Evolutionary conservation across 2,329 filamentous ascomycete species (phyloP), one percentile per base, ranked within the genome.

Genomic region (Calonectria honghensis): DNA sequence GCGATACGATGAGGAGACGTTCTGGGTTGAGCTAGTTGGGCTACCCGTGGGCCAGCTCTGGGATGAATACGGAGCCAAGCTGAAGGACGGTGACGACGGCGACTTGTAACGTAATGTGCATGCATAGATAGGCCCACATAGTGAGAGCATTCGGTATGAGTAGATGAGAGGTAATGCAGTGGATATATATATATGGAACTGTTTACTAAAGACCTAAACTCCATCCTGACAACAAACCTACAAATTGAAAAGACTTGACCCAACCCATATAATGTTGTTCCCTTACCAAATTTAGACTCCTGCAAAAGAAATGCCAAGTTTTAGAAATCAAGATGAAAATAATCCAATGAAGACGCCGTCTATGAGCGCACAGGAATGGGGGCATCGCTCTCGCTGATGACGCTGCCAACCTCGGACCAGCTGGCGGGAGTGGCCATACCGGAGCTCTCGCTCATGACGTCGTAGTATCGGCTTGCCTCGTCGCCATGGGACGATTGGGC

Each of bases 21-120:
- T 97, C 83, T 94, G 94, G 96, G 86, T 90, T 6, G 88, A 90
- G 77, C 86, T 96, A 32, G 91, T 95, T 79, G 94, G 94, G 0
- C 83, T 88, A 52, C 88, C 89, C 0, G 92, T 98, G 0, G 87
- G 90, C 57, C 87, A 93, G 76, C 85, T 98, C 37, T 98, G 95
- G 94, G 86, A 88, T 27, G 92, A 95, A 74, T 98, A 98, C 85
- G 88, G 83, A 9, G 80, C 85, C 37, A 80, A 78, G 32, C 57
- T 84, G 14, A 75, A 78, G 59, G 59, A 65, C 11, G 48, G n/a
- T 20, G 35, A 63, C 20, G 35, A 73, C 2, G 57, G 72, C 14
- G 50, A 31, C 20, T 32, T 32, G 29, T 64, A 64, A 48, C 4
- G 45, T 24, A 64, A 48, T 13, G 45, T 48, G 45, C 45, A 48